Percentiles rank a stretch among this genome's conserved stretches.
These are phyloP conservation scores for Ustilago shanxiensis DNA, from an alignment of 1,284 basidiomycete genomes.

Conservation along the genomic window DNA sequence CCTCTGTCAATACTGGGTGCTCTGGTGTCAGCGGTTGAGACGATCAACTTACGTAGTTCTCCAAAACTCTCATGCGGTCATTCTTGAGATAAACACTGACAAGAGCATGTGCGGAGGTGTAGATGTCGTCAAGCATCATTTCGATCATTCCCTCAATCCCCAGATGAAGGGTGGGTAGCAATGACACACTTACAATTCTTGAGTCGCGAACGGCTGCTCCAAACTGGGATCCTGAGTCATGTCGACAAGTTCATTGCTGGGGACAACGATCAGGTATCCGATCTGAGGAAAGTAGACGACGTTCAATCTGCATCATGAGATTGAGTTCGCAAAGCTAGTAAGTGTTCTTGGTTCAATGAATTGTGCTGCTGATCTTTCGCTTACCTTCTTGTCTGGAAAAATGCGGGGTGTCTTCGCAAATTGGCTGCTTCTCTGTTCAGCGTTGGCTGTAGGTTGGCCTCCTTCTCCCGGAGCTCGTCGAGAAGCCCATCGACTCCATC, in stretches of 20 bases:
- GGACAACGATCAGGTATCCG: conserved; percentile 47
- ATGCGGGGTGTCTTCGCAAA: conserved; percentile 28
- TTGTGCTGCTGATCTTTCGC: neutral
- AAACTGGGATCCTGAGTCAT: conserved; percentile 26
- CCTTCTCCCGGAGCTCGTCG: conserved; percentile 27
- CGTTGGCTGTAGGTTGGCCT: conserved; percentile 11
- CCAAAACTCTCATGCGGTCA: conserved; percentile 30
- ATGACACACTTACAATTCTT: conserved; percentile 22
- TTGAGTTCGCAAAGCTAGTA: too few relatives aligned
- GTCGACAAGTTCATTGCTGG: conserved; percentile 27
- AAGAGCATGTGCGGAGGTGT: neutral
- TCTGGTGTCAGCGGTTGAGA: neutral
- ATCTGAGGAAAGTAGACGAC: conserved; percentile 56
- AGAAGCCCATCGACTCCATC: conserved; percentile 40
- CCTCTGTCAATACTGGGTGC: neutral
- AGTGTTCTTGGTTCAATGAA: neutral
- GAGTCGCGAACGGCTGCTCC: conserved; percentile 34
- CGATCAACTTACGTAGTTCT: conserved; percentile 24
- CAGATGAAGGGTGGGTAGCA: too few relatives aligned
- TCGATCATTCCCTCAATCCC: too few relatives aligned
- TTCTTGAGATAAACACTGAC: conserved; percentile 50
- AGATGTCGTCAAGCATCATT: neutral
- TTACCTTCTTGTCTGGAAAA: conserved; percentile 17
- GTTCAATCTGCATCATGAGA: conserved; percentile 13
- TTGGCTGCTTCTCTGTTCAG: conserved; percentile 32